Conservation (phyloP, 768 basidiomycete genomes). For the Mycena vitilis region DNA sequence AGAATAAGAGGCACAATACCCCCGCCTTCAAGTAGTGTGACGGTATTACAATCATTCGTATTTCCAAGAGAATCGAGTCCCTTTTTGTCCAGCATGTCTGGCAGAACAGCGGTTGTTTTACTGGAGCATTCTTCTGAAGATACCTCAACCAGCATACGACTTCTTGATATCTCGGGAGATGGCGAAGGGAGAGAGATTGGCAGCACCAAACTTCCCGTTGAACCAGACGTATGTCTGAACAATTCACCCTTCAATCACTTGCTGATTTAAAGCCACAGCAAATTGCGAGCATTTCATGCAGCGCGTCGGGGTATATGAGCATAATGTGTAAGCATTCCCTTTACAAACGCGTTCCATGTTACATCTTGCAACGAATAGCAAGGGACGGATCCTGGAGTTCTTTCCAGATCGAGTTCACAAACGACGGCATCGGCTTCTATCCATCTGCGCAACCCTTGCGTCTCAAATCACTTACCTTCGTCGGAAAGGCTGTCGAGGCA, state of each 20-base stretch:
- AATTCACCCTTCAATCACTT: neutral
- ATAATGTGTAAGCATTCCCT: conserved; percentile 56
- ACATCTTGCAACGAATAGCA: conserved; percentile 13
- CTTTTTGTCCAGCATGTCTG: conserved; percentile 42
- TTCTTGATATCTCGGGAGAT: conserved; percentile 49
- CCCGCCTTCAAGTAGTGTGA: conserved; percentile 23
- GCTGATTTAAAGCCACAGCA: conserved; percentile 43
- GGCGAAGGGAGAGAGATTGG: conserved; percentile 45
- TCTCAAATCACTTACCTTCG: conserved; percentile 39
- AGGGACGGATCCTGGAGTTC: conserved; percentile 34
- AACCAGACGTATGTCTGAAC: conserved; percentile 44
- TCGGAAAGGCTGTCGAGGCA: conserved; percentile 16
- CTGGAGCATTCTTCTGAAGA: conserved; percentile 38
- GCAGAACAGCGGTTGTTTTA: conserved; percentile 41
- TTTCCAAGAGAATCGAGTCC: conserved; percentile 44
- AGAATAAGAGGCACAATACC: conserved; percentile 38
- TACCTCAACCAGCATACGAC: conserved; percentile 40
- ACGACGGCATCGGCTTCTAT: conserved; percentile 39
- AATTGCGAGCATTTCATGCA: conserved; percentile 55
- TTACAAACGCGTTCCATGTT: neutral
- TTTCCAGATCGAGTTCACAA: conserved; percentile 48
- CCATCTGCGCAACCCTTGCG: conserved; percentile 44
- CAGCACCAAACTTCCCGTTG: conserved; percentile 44
- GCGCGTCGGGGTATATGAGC: conserved; percentile 60
- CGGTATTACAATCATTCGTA: conserved; percentile 43